Evolutionary conservation across 306 rosid genomes (phyloP).

Genomic region (Pueraria montana): DNA sequence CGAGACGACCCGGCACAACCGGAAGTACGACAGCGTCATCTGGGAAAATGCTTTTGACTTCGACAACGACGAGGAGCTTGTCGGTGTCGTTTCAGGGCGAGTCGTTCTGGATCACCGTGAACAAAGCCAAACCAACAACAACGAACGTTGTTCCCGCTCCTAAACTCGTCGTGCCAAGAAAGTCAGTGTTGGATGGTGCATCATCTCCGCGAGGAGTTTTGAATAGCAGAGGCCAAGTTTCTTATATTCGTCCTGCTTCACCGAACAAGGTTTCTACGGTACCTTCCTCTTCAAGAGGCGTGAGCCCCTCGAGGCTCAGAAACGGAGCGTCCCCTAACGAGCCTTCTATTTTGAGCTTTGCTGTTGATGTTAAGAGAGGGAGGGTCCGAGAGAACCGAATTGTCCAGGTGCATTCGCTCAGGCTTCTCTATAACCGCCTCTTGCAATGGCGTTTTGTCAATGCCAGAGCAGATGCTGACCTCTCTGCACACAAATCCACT

Average conservation of each 20-base stretch:
- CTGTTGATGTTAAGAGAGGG: background rate
- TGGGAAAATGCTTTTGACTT: background rate
- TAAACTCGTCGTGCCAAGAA: background rate
- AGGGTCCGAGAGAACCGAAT: background rate
- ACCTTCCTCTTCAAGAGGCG: background rate
- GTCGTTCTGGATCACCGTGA: slow-evolving; percentile 2
- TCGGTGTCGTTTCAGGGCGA: too few species aligned
- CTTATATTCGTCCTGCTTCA: background rate
- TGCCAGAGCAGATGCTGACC: background rate
- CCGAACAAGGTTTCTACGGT: background rate
- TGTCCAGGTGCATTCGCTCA: background rate
- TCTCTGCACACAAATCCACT: background rate
- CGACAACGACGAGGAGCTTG: background rate
- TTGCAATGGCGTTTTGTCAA: slow-evolving; percentile 20
- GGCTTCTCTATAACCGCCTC: slow-evolving; percentile 13
- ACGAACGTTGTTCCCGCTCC: too few species aligned
- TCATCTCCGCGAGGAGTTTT: background rate
- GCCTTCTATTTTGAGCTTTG: slow-evolving; percentile 11
- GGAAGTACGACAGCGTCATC: too few species aligned
- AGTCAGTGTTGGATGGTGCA: background rate
- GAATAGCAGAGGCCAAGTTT: slow-evolving; percentile 9
- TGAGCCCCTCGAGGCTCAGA: too few species aligned
- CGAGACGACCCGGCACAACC: too few species aligned
- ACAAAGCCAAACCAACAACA: background rate
- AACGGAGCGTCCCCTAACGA: too few species aligned